Base-by-base conservation (phyloP, 2,329 filamentous ascomycete genomes). In the Alternaria alternata region DNA sequence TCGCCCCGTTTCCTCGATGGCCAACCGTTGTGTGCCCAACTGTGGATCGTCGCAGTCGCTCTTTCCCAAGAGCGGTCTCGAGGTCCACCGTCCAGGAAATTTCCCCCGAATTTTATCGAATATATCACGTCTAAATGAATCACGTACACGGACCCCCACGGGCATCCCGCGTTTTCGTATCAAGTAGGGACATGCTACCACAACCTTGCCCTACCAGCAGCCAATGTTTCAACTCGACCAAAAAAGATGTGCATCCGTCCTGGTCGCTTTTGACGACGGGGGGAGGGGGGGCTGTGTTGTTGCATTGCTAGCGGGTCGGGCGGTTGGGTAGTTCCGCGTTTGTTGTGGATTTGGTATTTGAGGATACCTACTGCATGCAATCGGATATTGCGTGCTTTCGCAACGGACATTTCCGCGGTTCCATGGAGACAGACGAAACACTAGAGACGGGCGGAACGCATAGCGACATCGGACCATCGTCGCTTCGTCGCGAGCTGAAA, bases 91-190 rank as follows among this genome's bases (percentile, higher is more conserved):
- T 47, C 18, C 30, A 64, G 41, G 34, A 16, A 39, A 54, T 55
- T 44, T 51, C 39, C 16, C 36, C 59, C 65, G 60, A 63, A 56
- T 62, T 62, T 63, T 32, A 56, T 59, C 59, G 30, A 49, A 59
- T 59, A 65, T 64, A 64, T 59, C 51, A 69, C 67, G 54, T 42
- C 67, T 70, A 70, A 71, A 72, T 63, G 65, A 65, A 73, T 73
- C 65, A 71, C 70, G 71, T 73, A 72, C 64, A 66, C 56, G 46
- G 20, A 62, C 66, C 70, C 69, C 68, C 69, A 70, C 70, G 54
- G 41, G 9, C 44, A 71, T 64, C 68, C 71, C 70, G 57, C 66
- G 60, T 48, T 61, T 49, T 51, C 54, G 53, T 62, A 63, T 51
- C 66, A 48, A 59, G 61, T 34, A 59, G 61, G 61, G 66, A 24